Conservation (phyloP, 2,329 filamentous ascomycete species). For the Sarocladiaceae sp. region DNA sequence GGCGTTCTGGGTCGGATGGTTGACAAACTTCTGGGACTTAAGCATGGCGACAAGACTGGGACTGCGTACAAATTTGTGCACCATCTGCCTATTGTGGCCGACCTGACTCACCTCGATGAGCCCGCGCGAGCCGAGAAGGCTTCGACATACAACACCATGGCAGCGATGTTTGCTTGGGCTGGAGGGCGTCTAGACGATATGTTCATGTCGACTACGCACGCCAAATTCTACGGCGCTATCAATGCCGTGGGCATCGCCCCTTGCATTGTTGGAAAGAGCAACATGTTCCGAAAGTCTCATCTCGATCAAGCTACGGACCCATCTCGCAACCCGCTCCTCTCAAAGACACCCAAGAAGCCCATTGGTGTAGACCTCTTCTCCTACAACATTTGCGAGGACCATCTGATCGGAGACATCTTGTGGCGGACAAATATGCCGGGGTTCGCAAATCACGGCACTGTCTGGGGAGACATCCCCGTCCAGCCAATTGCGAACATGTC, state of each 20-base stretch:
- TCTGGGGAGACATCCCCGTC: slow-evolving; percentile 80
- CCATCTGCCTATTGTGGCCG: slow-evolving; percentile 85
- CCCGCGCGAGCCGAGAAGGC: slow-evolving; percentile 25
- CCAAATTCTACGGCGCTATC: slow-evolving; percentile 97
- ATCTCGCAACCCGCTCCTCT: slow-evolving; percentile 37
- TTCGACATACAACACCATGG: slow-evolving; percentile 26
- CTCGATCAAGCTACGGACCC: slow-evolving; percentile 67
- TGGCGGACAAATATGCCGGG: slow-evolving; percentile 67
- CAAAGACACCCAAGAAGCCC: slow-evolving; percentile 38
- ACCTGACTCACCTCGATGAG: slow-evolving; percentile 42
- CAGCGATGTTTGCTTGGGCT: slow-evolving; percentile 37
- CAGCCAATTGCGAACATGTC: slow-evolving; percentile 86
- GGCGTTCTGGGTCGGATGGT: slow-evolving; percentile 85
- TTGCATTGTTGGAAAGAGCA: slow-evolving; percentile 94
- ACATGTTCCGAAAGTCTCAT: slow-evolving; percentile 95
- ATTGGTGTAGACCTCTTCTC: slow-evolving; percentile 88
- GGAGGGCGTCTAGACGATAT: slow-evolving; percentile 89
- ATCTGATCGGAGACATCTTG: slow-evolving; percentile 86
- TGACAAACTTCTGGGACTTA: slow-evolving; percentile 73
- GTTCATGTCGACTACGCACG: slow-evolving; percentile 90
- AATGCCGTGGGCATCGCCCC: slow-evolving; percentile 88
- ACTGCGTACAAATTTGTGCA: slow-evolving; percentile 87
- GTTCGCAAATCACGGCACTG: slow-evolving; percentile 75
- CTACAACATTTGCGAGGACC: slow-evolving; percentile 95
- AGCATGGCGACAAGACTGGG: slow-evolving; percentile 39